phyloP scores from a whole-genome alignment of 164 flowering plant genomes.

The Stephania cephalantha region DNA sequence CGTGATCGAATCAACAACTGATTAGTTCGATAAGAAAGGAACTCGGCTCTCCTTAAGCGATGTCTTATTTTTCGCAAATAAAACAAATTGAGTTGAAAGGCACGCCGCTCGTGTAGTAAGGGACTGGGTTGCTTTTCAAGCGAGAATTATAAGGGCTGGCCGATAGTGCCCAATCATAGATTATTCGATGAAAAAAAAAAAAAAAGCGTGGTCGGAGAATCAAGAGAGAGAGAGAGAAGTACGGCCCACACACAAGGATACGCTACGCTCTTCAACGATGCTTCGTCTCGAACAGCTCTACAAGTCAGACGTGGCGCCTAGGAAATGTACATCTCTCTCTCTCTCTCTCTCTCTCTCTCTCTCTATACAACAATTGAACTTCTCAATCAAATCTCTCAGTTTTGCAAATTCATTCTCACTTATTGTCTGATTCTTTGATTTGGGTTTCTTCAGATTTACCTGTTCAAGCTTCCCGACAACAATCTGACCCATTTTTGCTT shows the following conservation, averaged over 20 bases:
- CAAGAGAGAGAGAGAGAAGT: too few species aligned
- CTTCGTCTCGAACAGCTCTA: slow-evolving; percentile 9
- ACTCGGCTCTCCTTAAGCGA: too few species aligned
- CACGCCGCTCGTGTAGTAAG: too few species aligned
- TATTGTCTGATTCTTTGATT: neutral
- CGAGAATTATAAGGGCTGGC: too few species aligned
- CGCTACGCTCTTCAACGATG: slow-evolving; percentile 24
- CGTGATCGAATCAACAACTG: too few species aligned
- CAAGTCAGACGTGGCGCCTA: slow-evolving; percentile 34
- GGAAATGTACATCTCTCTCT: slow-evolving; percentile 16
- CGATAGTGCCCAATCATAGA: too few species aligned
- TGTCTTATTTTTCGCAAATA: too few species aligned
- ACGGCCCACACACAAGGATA: neutral
- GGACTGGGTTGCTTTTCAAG: too few species aligned
- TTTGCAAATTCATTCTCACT: neutral
- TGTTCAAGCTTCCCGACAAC: slow-evolving; percentile 2
- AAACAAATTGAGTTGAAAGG: too few species aligned
- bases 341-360: neutral
- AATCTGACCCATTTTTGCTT: neutral
- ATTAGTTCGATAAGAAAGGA: too few species aligned
- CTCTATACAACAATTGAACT: neutral
- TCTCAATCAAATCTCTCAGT: neutral
- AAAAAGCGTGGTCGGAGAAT: too few species aligned
- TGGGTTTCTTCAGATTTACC: slow-evolving; percentile 3
- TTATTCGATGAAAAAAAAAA: too few species aligned